Evolutionary conservation across 2,329 filamentous ascomycete genomes (phyloP).

Genomic region (Harringtonia aguacate): DNA sequence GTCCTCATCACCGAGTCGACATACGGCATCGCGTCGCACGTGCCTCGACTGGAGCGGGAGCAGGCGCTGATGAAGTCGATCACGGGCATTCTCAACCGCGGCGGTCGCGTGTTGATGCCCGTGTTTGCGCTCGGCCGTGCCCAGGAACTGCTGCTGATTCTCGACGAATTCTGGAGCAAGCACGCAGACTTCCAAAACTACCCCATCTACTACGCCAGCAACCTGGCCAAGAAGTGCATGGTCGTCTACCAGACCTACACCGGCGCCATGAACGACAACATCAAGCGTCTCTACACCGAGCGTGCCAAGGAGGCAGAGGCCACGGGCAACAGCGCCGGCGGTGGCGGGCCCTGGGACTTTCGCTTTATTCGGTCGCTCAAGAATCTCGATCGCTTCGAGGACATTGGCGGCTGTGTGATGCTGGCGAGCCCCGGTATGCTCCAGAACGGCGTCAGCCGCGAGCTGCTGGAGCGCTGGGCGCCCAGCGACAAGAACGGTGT

Average conservation of each 20-base stretch:
- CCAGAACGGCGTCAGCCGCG: slow-evolving; percentile 88
- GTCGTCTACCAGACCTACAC: slow-evolving; percentile 97
- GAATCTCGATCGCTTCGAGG: slow-evolving; percentile 89
- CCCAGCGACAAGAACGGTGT: slow-evolving; percentile 96
- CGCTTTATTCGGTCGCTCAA: slow-evolving; percentile 87
- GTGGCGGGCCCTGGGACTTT: slow-evolving; percentile 93
- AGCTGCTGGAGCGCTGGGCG: slow-evolving; percentile 90
- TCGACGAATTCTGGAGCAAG: slow-evolving; percentile 94
- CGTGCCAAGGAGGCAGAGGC: slow-evolving; percentile 85
- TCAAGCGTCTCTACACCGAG: slow-evolving; percentile 88
- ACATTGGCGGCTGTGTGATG: slow-evolving; percentile 93
- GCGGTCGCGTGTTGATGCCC: slow-evolving; percentile 85
- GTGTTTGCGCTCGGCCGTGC: slow-evolving; percentile 91
- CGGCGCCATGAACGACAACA: slow-evolving; percentile 98
- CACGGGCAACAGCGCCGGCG: slow-evolving; percentile 60
- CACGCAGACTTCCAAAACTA: slow-evolving; percentile 81
- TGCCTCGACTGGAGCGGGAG: slow-evolving; percentile 82
- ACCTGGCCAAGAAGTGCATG: slow-evolving; percentile 94
- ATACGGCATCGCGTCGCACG: slow-evolving; percentile 89
- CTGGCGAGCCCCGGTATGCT: slow-evolving; percentile 96
- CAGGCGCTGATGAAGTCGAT: slow-evolving; percentile 93
- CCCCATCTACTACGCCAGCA: slow-evolving; percentile 96
- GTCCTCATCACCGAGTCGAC: slow-evolving; percentile 96
- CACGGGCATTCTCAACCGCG: slow-evolving; percentile 80
- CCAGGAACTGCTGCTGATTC: slow-evolving; percentile 84